Conservation (phyloP, 768 basidiomycete genomes). For the Guyanaporus albipodus region DNA sequence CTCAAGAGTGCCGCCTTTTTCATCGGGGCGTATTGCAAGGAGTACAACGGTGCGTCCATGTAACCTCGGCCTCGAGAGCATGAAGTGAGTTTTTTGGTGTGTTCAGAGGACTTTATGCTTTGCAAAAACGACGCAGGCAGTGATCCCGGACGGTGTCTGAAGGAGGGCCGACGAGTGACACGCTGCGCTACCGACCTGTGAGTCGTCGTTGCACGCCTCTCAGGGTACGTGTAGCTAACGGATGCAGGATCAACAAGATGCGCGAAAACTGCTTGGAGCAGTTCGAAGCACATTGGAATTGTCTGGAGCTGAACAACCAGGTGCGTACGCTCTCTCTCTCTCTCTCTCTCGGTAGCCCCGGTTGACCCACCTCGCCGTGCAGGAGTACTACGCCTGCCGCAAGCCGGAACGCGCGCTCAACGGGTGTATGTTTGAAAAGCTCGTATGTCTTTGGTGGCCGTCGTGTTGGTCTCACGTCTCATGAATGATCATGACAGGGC, state of each 20-base stretch:
- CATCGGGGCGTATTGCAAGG: conserved; percentile 92
- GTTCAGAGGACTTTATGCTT: conserved; percentile 91
- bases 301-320: conserved; percentile 93
- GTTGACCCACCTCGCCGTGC: neutral
- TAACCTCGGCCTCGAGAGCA: too few relatives aligned
- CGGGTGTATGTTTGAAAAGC: conserved; percentile 93
- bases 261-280: conserved; percentile 84
- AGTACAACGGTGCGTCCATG: conserved; percentile 89
- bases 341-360: neutral
- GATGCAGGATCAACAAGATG: conserved; percentile 81
- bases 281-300: conserved; percentile 92
- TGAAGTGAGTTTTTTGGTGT: too few relatives aligned
- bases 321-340: conserved; percentile 41
- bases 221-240: too few relatives aligned
- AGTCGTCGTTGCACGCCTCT: too few relatives aligned
- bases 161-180: conserved; percentile 94
- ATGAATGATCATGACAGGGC: conserved; percentile 50
- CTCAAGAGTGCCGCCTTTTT: conserved; percentile 97
- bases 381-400: conserved; percentile 91
- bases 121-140: conserved; percentile 86
- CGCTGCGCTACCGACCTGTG: conserved; percentile 93
- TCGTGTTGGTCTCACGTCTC: neutral
- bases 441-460: conserved; percentile 53
- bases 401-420: conserved; percentile 86
- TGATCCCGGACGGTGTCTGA: conserved; percentile 89